Conservation (phyloP, 805 yeast species). For the Teunomyces stri region DNA sequence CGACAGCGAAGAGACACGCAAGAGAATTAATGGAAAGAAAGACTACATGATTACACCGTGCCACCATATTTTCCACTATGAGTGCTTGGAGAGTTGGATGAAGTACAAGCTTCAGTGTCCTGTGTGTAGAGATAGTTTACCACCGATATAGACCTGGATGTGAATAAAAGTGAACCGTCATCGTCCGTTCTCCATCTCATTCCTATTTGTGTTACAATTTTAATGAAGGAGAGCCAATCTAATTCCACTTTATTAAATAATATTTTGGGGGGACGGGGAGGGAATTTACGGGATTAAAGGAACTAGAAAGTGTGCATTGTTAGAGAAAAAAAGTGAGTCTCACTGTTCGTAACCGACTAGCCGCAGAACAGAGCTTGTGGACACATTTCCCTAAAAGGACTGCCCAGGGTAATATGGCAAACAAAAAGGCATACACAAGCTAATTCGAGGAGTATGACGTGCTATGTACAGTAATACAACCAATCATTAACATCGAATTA, state of each 20-base stretch:
- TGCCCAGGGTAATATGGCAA: no score
- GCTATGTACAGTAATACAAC: neutral
- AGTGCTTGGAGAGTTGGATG: conserved; percentile 94
- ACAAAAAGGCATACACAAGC: no score
- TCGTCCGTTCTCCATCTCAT: neutral
- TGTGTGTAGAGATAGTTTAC: conserved; percentile 80
- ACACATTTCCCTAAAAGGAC: no score
- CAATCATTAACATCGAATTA: neutral
- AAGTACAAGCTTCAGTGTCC: conserved; percentile 90
- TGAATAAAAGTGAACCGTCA: neutral
- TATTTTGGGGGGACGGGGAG: neutral
- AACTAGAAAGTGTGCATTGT: neutral
- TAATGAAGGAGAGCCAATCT: neutral
- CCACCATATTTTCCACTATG: conserved; percentile 82
- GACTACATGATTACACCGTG: conserved; percentile 87
- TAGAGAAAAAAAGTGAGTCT: neutral
- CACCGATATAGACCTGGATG: conserved; percentile 56
- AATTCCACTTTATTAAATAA: no score
- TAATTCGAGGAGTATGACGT: no score
- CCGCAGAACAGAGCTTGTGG: no score
- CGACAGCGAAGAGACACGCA: conserved; percentile 10
- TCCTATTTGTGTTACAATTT: neutral
- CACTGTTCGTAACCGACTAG: neutral
- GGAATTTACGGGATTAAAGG: neutral
- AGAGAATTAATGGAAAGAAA: conserved; percentile 7